Evolutionary conservation across 441 rosid genomes (phyloP), one percentile per base, ranked within the genome.

Genomic region (Lepidium campestre): DNA sequence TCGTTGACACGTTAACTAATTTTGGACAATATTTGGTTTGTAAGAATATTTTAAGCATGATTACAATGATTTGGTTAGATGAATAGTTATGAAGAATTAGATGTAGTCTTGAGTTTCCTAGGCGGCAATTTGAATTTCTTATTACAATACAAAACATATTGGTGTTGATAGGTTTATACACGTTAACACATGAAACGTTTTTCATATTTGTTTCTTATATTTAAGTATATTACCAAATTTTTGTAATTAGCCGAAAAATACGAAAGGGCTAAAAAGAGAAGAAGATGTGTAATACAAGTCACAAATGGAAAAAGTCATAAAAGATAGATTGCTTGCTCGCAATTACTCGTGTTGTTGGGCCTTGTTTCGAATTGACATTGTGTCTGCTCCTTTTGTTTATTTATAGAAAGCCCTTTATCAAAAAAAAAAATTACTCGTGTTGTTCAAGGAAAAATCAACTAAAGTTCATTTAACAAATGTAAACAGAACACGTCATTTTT

Each of bases 271-370:
- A 71, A 22, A 57, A 7, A 39, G 32, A 53, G 29, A 8, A 65
- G 47, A 14, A 22, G 8, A 45, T 36, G 69, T 48, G 70, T 57
- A 6, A 20, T 41, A 57, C 71, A 65, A 41, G 66, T 72, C 34
- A 41, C 54, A 22, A 40, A 31, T 64, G 49, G 49, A 15, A 57
- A 56, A 57, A 56, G 65, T 71, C 65, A 13, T 64, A n/a, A n/a
- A n/a, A n/a, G n/a, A n/a, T n/a, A n/a, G 71, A 65, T 71, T 71
- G 70, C 65, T 71, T 71, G 65, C 52, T 57, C 35, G 46, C 23
- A 57, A 64, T 48, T 47, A 49, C 54, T 27, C 46, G 45, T 55
- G 42, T 62, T 36, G 32, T 46, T 47, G n/a, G n/a, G n/a, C n/a
- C n/a, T n/a, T n/a, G n/a, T n/a, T n/a, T n/a, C n/a, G n/a, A n/a